Conservation (phyloP, 495 filamentous ascomycete species). For the Penicillium lagena region DNA sequence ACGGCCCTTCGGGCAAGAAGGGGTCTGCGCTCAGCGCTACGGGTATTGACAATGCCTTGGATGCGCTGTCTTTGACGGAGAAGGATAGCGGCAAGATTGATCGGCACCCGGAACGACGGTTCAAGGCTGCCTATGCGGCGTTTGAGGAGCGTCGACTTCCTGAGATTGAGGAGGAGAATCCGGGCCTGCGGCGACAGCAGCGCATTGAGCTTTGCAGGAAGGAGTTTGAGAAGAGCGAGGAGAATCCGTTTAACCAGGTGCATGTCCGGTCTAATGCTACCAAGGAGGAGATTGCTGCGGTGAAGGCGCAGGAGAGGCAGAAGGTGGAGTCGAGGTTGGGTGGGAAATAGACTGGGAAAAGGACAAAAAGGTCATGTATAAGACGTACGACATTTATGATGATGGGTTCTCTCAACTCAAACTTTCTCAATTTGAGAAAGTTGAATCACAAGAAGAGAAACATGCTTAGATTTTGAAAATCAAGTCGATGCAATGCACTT, state of each 20-base stretch:
- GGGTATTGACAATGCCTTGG: constrained; percentile 87
- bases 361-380: too few species aligned
- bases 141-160: constrained; percentile 78
- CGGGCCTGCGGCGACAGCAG: constrained; percentile 73
- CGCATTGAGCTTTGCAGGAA: constrained; percentile 70
- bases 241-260: constrained; percentile 91
- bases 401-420: too few species aligned
- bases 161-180: constrained; percentile 77
- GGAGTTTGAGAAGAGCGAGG: constrained; percentile 86
- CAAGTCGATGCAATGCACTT: too few species aligned
- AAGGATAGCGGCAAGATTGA: constrained; percentile 61
- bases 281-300: constrained; percentile 66
- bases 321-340: constrained; percentile 69
- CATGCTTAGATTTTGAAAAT: too few species aligned
- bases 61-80: constrained; percentile 65
- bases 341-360: constrained; percentile 14
- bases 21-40: constrained; percentile 60
- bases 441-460: too few species aligned
- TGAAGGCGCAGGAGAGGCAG: constrained; percentile 59
- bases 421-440: too few species aligned
- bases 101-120: constrained; percentile 76
- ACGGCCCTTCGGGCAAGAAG: constrained; percentile 37
- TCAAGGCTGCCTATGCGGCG: constrained; percentile 79
- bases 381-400: too few species aligned
- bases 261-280: constrained; percentile 65